Evolutionary conservation across 345 rosid species (phyloP), one percentile per base, ranked within the genome.

Genomic region (Syzygium oleosum): DNA sequence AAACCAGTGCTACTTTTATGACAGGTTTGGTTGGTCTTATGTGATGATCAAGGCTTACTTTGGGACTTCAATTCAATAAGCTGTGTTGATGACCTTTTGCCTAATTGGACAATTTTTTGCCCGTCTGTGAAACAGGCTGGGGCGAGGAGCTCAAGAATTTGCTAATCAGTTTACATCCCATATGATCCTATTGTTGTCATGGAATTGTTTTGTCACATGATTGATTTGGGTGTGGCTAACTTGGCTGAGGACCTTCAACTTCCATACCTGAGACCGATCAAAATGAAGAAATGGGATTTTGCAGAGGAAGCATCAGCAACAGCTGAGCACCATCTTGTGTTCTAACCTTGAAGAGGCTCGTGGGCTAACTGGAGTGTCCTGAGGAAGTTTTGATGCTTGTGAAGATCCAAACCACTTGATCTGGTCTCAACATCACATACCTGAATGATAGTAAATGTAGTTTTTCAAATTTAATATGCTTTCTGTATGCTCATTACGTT

Each of bases 41-140:
- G 4, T 21, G 0, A 22, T 0, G 25, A 55, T 55, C 27, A 3
- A 22, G 12, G 27, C 25, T 55, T 1, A 0, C 5, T 55, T 55
- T 55, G 12, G 59, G 59, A 22, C 59, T 22, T 55, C 25, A 55
- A 55, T 55, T 55, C 12, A 55, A 7, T 55, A 1, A 22, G 9
- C 1, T 22, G 2, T 55, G 1, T 21, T 6, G 2, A 55, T 55
- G 27, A 1, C 12, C 27, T 22, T 55, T 8, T 3, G 59, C 12
- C 21, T 55, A 3, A 9, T 2, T 1, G 4, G 59, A 55, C 12
- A 55, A 21, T 6, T 55, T 22, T 55, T 22, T 3, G 27, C 25
- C 25, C 3, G 0, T 55, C 23, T 55, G 5, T 22, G 59, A 22
- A 55, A 55, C 5, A 9, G 19, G 12, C 3, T 55, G 27, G 27